Conservation (phyloP, 768 basidiomycete genomes). For the Leccinum barrowsii region DNA sequence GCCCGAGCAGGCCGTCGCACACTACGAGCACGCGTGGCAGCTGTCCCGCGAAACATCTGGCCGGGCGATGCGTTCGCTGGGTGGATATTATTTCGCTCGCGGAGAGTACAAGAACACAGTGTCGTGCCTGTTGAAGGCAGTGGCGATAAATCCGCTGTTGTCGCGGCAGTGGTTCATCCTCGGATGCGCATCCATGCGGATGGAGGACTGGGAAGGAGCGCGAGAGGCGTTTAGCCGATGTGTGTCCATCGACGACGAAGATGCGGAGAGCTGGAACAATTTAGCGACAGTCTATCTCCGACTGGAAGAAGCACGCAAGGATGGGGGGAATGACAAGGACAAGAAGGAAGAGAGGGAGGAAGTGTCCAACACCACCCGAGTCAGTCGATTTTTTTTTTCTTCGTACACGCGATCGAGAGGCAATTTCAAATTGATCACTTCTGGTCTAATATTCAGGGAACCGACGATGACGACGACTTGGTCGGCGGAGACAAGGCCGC, state of each 20-base stretch:
- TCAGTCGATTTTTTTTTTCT: neutral
- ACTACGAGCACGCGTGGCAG: constrained; percentile 84
- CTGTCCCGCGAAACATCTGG: constrained; percentile 79
- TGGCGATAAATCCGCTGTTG: constrained; percentile 84
- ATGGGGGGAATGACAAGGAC: constrained; percentile 7
- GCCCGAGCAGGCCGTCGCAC: constrained; percentile 58
- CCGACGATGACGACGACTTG: neutral
- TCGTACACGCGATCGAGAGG: neutral
- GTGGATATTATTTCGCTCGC: constrained; percentile 73
- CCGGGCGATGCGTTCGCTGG: constrained; percentile 88
- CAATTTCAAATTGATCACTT: neutral
- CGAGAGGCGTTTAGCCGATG: constrained; percentile 81
- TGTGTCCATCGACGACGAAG: constrained; percentile 91
- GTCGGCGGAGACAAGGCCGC: constrained; percentile 33
- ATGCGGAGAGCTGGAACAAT: constrained; percentile 98
- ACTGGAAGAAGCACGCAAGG: constrained; percentile 47
- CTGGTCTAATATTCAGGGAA: constrained; percentile 14
- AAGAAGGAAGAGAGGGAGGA: constrained; percentile 29
- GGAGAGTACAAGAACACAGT: constrained; percentile 63
- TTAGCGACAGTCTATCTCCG: constrained; percentile 92
- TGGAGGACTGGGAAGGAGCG: constrained; percentile 82
- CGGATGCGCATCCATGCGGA: constrained; percentile 85
- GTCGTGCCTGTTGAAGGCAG: constrained; percentile 65
- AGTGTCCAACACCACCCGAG: constrained; percentile 20
- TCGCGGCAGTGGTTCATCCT: constrained; percentile 93